These are phyloP conservation scores for Ceratocystis cacaofunesta DNA, from an alignment of 2,329 filamentous ascomycete genomes.

Conservation along the genomic window DNA sequence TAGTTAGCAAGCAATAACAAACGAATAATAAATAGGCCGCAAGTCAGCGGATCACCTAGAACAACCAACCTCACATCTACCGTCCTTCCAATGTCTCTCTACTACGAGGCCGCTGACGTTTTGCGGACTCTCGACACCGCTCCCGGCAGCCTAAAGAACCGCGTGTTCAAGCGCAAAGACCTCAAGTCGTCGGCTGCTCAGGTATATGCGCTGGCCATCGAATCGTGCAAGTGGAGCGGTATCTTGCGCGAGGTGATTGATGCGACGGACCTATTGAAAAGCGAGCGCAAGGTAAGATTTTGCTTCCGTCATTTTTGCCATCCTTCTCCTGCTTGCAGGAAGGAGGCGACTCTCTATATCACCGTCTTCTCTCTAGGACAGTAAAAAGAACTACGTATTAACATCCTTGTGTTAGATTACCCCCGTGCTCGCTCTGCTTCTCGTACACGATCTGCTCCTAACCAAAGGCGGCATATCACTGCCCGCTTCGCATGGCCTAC, in stretches of 20 bases:
- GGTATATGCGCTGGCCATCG: constrained; percentile 73
- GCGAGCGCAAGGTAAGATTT: constrained; percentile 65
- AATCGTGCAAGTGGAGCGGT: constrained; percentile 80
- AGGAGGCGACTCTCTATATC: too few species aligned
- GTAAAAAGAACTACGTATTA: background rate
- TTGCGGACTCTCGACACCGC: constrained; percentile 41
- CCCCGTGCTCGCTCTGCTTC: constrained; percentile 62
- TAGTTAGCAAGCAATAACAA: background rate
- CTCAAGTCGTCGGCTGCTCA: constrained; percentile 67
- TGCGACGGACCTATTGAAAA: constrained; percentile 54
- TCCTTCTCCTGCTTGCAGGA: background rate
- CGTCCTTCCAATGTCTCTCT: constrained; percentile 62
- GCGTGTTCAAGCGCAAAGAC: constrained; percentile 60
- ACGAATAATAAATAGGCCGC: too few species aligned
- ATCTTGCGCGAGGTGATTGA: constrained; percentile 86
- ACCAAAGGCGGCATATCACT: constrained; percentile 71
- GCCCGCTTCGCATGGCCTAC: constrained; percentile 62
- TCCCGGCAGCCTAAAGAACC: constrained; percentile 78
- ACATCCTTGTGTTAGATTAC: constrained; percentile 45
- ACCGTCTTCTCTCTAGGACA: too few species aligned
- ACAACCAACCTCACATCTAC: background rate
- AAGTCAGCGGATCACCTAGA: too few species aligned
- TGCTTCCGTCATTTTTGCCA: background rate
- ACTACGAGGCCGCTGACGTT: constrained; percentile 74
- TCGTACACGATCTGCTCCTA: constrained; percentile 75